Conservation (phyloP, 1,139 yeast genomes). For the Saccharomyces hybrid region DNA sequence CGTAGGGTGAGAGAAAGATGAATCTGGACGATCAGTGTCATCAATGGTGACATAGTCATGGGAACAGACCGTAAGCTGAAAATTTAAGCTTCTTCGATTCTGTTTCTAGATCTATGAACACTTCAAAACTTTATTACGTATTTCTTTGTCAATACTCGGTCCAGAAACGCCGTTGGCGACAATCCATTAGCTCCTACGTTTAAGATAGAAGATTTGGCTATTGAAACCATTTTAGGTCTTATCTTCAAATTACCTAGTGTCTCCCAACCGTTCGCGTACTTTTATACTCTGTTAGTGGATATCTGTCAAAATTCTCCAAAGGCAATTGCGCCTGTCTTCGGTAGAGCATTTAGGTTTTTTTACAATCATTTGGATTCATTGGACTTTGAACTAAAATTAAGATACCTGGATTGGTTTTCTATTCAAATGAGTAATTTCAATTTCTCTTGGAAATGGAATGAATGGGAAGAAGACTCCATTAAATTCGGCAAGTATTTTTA, state of each 20-base stretch:
- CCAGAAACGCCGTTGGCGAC: too few relatives aligned
- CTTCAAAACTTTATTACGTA: too few relatives aligned
- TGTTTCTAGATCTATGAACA: too few relatives aligned
- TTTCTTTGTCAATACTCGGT: too few relatives aligned
- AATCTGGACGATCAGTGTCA: too few relatives aligned
- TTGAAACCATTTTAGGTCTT: conserved; percentile 74
- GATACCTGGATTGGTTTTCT: conserved; percentile 87
- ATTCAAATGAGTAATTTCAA: conserved; percentile 90
- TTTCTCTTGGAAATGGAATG: conserved; percentile 98
- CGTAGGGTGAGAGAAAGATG: too few relatives aligned
- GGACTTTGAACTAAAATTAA: conserved; percentile 67
- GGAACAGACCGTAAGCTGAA: too few relatives aligned
- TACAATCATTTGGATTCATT: conserved; percentile 60
- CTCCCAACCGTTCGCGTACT: conserved; percentile 65
- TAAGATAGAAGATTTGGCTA: conserved; percentile 87
- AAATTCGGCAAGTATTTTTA: conserved; percentile 35
- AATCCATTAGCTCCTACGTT: conserved; percentile 51
- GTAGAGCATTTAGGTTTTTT: conserved; percentile 82
- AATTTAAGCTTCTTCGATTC: too few relatives aligned
- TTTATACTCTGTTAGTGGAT: conserved; percentile 79
- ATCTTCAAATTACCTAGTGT: conserved; percentile 68
- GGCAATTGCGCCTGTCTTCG: conserved; percentile 92
- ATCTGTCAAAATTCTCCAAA: conserved; percentile 83
- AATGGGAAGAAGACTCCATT: conserved; percentile 65
- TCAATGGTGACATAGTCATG: too few relatives aligned